Base-by-base conservation (phyloP, 371 early-diverging fungal species). In the Lichtheimia corymbifera region DNA sequence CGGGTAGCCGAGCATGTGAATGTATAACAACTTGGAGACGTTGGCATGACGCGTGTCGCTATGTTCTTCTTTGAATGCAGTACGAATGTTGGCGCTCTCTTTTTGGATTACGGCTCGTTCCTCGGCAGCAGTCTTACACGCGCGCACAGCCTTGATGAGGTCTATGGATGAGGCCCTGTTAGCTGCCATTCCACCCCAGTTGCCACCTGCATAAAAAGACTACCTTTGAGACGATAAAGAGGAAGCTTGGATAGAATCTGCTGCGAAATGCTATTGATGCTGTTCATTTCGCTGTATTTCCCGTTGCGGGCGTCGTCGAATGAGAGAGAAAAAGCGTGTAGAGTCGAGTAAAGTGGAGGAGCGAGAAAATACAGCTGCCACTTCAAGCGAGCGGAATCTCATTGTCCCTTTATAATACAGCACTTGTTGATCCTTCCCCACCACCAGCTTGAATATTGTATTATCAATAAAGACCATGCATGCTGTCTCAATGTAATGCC, bases 41-140 rank as follows among this genome's bases (percentile, higher is more conserved):
- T 97, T 97, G 67, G 90, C 83, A 68, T 94, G 90, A 40, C 96
- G 83, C 22, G 86, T 83, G 49, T 94, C 96, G 56, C 79, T 77
- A 70, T 91, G 89, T 67, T 93, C 95, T 57, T 95, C 94, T 75
- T 92, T 94, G 83, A 97, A 94, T 12, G 90, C 86, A 14, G 97
- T 95, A 66, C 99, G 87, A 69, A 98, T 95, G 57, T 84, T 87
- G n/a, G 99, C 99, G 42, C 92, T 91, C 75, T 98, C 99, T 74
- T 93, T 93, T 61, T 95, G 93, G 67, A 98, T 96, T 42, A 98
- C 96, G 5, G 92, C 91, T 59, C 98, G 87, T 78, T 98, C 99
- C 70, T 97, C 99, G n/a, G 99, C 97, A 44, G 95, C 94, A 14
- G 99, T 98, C 71, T 97, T 98, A 72, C 97, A 96, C 57, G 92